phyloP scores from a whole-genome alignment of 1,284 basidiomycete species.

The Trichosporon ovoides region DNA sequence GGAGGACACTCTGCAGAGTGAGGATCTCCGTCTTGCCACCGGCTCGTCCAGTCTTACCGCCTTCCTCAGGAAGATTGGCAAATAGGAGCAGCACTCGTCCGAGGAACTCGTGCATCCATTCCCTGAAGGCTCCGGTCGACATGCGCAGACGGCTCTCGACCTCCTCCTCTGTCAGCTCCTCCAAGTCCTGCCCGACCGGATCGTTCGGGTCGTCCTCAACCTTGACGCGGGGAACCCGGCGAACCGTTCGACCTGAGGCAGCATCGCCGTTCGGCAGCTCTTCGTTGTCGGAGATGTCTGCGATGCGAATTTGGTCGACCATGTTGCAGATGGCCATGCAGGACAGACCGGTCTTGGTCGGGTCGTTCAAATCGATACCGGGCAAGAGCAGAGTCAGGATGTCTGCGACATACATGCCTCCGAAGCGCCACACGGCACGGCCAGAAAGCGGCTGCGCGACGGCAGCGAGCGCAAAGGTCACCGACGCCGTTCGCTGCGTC shows the following conservation, averaged over 20 bases:
- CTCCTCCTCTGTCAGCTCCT: slow-evolving; percentile 37
- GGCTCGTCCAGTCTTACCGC: slow-evolving; percentile 44
- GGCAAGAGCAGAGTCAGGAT: slow-evolving; percentile 86
- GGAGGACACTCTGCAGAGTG: slow-evolving; percentile 36
- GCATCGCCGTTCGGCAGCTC: slow-evolving; percentile 19
- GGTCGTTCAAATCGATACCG: slow-evolving; percentile 70
- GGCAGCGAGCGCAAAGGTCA: slow-evolving; percentile 78
- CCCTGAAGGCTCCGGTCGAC: slow-evolving; percentile 49
- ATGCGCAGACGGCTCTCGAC: slow-evolving; percentile 39
- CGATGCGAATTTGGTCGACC: slow-evolving; percentile 71
- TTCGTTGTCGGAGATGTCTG: slow-evolving; percentile 42
- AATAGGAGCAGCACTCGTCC: slow-evolving; percentile 79
- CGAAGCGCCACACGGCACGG: slow-evolving; percentile 66
- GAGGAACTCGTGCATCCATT: slow-evolving; percentile 87
- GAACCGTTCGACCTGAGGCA: slow-evolving; percentile 22
- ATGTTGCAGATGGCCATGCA: slow-evolving; percentile 60
- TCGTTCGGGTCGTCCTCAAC: slow-evolving; percentile 44
- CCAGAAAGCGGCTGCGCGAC: slow-evolving; percentile 73
- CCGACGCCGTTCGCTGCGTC: slow-evolving; percentile 86
- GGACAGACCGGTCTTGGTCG: slow-evolving; percentile 65
- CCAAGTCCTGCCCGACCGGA: slow-evolving; percentile 35
- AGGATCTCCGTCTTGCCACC: slow-evolving; percentile 49
- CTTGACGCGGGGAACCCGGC: slow-evolving; percentile 20
- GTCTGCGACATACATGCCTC: slow-evolving; percentile 82
- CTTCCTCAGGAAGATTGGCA: slow-evolving; percentile 85